Conservation (phyloP, 2,329 filamentous ascomycete species). For the Cercospora sp. region DNA sequence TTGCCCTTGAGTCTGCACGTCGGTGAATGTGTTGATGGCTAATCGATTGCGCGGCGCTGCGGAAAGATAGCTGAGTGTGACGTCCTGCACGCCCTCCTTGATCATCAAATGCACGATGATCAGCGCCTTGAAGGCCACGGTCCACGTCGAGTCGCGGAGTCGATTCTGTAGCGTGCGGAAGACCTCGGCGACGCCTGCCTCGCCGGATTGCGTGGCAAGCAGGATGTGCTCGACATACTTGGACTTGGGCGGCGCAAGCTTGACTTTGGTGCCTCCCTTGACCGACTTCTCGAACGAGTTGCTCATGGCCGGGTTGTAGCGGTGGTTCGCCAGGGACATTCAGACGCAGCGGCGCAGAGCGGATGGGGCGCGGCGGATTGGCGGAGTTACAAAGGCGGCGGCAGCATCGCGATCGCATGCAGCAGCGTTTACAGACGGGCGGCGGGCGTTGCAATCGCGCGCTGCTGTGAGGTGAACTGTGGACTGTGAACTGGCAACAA, state of each 20-base stretch:
- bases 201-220: conserved; percentile 88
- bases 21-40: conserved; percentile 86
- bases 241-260: conserved; percentile 88
- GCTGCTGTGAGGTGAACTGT: neutral
- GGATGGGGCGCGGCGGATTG: neutral
- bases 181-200: conserved; percentile 91
- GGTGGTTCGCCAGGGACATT: conserved; percentile 22
- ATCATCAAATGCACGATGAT: conserved; percentile 98
- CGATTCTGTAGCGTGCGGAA: conserved; percentile 88
- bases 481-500: neutral
- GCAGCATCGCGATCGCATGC: conserved; percentile 1
- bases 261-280: conserved; percentile 97
- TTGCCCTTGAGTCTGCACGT: conserved; percentile 90
- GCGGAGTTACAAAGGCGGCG: conserved; percentile 1
- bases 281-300: conserved; percentile 98
- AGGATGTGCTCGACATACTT: conserved; percentile 99
- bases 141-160: conserved; percentile 95
- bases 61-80: conserved; percentile 80
- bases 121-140: conserved; percentile 96
- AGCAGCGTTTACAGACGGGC: neutral
- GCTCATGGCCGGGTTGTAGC: conserved; percentile 57
- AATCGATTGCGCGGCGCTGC: conserved; percentile 75
- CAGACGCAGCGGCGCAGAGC: conserved; percentile 4
- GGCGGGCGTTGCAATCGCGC: neutral
- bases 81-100: conserved; percentile 85